phyloP scores from a whole-genome alignment of 768 basidiomycete genomes.

The Lyophyllum atratum region DNA sequence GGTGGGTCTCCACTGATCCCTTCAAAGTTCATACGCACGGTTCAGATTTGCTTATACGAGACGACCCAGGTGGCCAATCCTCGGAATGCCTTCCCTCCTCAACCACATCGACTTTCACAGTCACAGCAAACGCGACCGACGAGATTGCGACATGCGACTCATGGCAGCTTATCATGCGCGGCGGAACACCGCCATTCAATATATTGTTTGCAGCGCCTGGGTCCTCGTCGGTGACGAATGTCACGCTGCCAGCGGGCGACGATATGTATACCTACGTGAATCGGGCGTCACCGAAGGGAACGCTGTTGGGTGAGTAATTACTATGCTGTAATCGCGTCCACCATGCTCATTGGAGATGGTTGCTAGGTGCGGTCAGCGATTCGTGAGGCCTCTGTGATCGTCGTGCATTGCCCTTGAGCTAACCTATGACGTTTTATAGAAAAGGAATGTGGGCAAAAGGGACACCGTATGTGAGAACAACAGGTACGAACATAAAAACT shows the following conservation, averaged over 20 bases:
- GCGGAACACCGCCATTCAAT: constrained; percentile 42
- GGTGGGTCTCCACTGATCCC: constrained; percentile 23
- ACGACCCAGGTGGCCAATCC: constrained; percentile 27
- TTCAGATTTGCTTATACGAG: background rate
- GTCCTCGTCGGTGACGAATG: constrained; percentile 37
- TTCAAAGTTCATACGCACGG: too few relatives aligned
- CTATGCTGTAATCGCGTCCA: background rate
- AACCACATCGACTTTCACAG: constrained; percentile 28
- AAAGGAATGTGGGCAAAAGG: constrained; percentile 36
- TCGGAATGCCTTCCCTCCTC: constrained; percentile 31
- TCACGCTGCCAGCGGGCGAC: constrained; percentile 32
- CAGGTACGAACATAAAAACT: constrained; percentile 11
- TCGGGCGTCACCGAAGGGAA: constrained; percentile 31
- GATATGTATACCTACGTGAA: constrained; percentile 39
- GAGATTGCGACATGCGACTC: constrained; percentile 39
- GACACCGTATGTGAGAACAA: constrained; percentile 28
- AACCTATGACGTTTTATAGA: constrained; percentile 22
- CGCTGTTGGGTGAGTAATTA: constrained; percentile 38
- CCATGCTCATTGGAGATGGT: too few relatives aligned
- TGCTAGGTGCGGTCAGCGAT: constrained; percentile 41
- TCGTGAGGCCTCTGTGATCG: constrained; percentile 32
- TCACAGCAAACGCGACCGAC: constrained; percentile 35
- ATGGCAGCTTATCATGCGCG: constrained; percentile 41
- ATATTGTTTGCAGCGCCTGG: constrained; percentile 34
- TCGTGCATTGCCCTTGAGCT: background rate